These are phyloP conservation scores for Russula griseocarnosa DNA, from an alignment of 768 basidiomycete species.

Conservation along the genomic window DNA sequence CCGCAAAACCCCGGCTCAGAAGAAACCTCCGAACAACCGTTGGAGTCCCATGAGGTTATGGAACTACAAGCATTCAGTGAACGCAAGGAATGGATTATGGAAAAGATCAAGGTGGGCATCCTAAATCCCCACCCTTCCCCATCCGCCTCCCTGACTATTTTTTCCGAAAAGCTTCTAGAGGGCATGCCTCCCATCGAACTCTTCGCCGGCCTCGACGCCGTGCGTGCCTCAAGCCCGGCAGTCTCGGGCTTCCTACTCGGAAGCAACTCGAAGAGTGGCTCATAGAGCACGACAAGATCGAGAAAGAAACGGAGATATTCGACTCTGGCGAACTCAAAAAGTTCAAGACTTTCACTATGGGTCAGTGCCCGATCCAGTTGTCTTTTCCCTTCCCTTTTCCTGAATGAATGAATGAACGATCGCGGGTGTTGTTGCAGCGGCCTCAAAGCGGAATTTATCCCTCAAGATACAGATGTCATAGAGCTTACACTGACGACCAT, in stretches of 20 bases:
- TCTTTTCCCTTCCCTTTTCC: constrained; percentile 7
- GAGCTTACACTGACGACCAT: constrained; percentile 88
- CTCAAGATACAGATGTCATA: constrained; percentile 88
- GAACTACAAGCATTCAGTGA: constrained; percentile 83
- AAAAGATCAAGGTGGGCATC: constrained; percentile 67
- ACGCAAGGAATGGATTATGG: constrained; percentile 84
- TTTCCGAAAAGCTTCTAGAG: constrained; percentile 60
- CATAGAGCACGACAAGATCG: constrained; percentile 74
- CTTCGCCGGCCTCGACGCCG: constrained; percentile 64
- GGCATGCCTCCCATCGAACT: constrained; percentile 74
- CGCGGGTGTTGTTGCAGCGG: constrained; percentile 53
- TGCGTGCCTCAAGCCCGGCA: constrained; percentile 53
- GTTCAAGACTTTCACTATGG: constrained; percentile 81
- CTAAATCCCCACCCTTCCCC: constrained; percentile 14
- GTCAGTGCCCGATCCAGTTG: constrained; percentile 41
- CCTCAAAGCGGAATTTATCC: constrained; percentile 80
- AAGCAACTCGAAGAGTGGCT: constrained; percentile 69
- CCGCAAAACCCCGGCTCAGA: constrained; percentile 1
- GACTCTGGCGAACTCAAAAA: constrained; percentile 83
- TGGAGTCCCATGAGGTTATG: constrained; percentile 78
- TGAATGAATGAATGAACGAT: not conserved
- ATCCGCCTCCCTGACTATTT: constrained; percentile 10
- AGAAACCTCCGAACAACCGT: constrained; percentile 39
- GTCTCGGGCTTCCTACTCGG: constrained; percentile 63
- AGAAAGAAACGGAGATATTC: constrained; percentile 84